phyloP scores from a whole-genome alignment of 2,329 filamentous ascomycete species.

The Ophiosphaerella korrae region DNA sequence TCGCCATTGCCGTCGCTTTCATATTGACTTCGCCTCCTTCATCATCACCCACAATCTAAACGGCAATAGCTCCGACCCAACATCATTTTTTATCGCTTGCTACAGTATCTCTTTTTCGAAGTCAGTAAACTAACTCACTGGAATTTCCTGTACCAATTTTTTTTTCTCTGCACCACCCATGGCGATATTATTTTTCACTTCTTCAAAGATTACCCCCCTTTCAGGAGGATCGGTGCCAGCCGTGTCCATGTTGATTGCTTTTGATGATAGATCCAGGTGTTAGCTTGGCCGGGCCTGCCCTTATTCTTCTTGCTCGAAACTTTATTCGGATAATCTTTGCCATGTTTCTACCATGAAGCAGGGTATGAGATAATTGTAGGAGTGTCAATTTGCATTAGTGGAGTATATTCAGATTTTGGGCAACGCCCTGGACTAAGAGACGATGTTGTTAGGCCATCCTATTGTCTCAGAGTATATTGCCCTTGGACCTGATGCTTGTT shows the following conservation, averaged over 20 bases:
- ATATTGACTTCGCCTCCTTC: slow-evolving; percentile 11
- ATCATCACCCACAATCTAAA: not conserved
- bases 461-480: slow-evolving; percentile 7
- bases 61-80: not conserved
- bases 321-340: not conserved
- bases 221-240: slow-evolving; percentile 39
- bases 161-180: slow-evolving; percentile 3
- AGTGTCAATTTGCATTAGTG: slow-evolving; percentile 6
- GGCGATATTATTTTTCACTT: slow-evolving; percentile 21
- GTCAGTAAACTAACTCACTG: too few species aligned
- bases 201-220: slow-evolving; percentile 38
- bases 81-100: too few species aligned
- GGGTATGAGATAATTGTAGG: not conserved
- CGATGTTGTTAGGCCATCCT: slow-evolving; percentile 1
- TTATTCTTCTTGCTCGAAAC: not conserved
- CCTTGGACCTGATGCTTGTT: not conserved
- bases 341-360: not conserved
- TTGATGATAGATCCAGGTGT: slow-evolving; percentile 32
- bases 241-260: slow-evolving; percentile 37
- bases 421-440: not conserved
- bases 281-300: slow-evolving; percentile 22
- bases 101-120: not conserved
- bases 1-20: slow-evolving; percentile 27
- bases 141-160: not conserved
- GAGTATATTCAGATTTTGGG: not conserved